Conservation (phyloP, 2,329 filamentous ascomycete genomes). For the Aspergillus unguis region DNA sequence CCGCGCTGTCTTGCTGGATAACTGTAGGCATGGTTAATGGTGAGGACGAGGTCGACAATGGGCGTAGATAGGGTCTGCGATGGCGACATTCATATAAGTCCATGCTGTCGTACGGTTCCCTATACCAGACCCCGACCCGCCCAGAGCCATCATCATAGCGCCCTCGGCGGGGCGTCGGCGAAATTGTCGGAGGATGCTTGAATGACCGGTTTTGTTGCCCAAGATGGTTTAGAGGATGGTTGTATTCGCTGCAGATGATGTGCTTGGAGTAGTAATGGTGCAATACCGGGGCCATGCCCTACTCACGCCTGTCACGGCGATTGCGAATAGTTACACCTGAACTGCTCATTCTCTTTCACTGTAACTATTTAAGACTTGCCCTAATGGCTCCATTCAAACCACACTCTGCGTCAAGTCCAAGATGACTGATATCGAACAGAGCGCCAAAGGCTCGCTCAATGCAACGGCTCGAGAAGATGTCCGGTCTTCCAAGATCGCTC, state of each 20-base stretch:
- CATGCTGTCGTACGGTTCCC: neutral
- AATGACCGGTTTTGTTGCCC: constrained; percentile 1
- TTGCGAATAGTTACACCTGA: constrained; percentile 12
- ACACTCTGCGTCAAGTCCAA: neutral
- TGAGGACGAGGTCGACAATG: neutral
- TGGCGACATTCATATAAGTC: constrained; percentile 7
- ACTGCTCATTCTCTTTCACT: neutral
- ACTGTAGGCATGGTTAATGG: constrained; percentile 17
- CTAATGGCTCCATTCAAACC: too few relatives aligned
- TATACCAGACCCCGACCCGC: neutral
- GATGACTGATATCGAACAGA: constrained; percentile 24
- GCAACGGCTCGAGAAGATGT: constrained; percentile 7
- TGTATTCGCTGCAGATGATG: constrained; percentile 16
- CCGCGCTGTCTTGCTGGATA: constrained; percentile 7
- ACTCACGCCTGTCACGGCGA: neutral
- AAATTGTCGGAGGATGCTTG: constrained; percentile 23
- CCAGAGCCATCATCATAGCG: constrained; percentile 5
- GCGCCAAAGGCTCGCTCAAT: constrained; percentile 11
- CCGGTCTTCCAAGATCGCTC: constrained; percentile 14
- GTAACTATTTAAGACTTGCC: neutral
- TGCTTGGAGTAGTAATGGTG: constrained; percentile 23
- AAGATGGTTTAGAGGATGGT: constrained; percentile 1
- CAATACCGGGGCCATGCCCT: constrained; percentile 14
- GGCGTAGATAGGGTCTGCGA: neutral
- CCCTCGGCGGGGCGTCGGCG: constrained; percentile 23